A percentile compares a stretch with the other conserved stretches of the same genome.
These are phyloP conservation scores for Epichloe baconii DNA, from an alignment of 2,329 filamentous ascomycete genomes.

Conservation along the genomic window DNA sequence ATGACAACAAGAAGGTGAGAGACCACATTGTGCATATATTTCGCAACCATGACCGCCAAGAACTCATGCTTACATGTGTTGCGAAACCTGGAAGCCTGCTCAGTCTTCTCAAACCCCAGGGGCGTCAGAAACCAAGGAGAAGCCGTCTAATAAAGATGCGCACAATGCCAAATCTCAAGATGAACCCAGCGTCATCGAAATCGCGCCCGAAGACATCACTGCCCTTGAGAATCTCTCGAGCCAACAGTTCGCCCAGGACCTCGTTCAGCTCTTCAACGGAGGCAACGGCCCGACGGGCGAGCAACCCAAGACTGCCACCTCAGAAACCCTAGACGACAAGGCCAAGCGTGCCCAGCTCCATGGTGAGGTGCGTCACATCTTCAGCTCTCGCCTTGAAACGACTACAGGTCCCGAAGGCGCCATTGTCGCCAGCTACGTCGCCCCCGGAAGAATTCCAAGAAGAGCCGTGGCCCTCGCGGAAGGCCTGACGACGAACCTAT, in stretches of 20 bases:
- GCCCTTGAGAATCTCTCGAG: constrained; percentile 28
- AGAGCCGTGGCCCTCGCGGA: constrained; percentile 13
- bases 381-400: constrained; percentile 66
- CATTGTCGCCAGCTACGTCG: constrained; percentile 53
- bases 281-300: constrained; percentile 18
- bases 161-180: constrained; percentile 10
- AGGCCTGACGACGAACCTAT: constrained; percentile 20
- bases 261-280: constrained; percentile 28
- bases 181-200: constrained; percentile 10
- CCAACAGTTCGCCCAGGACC: constrained; percentile 24
- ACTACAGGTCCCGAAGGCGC: constrained; percentile 45
- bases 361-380: constrained; percentile 62
- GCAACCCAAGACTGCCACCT: constrained; percentile 22
- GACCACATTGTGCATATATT: not conserved
- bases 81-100: constrained; percentile 6
- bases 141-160: not conserved
- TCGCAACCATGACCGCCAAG: not conserved
- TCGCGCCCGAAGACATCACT: constrained; percentile 20
- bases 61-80: not conserved
- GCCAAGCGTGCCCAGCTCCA: constrained; percentile 35
- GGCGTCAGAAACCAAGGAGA: not conserved
- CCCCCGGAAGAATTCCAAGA: constrained; percentile 26
- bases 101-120: constrained; percentile 9
- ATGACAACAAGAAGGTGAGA: constrained; percentile 7
- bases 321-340: constrained; percentile 31